Conservation (phyloP, 257 asterid species). For the Solanum pennellii region DNA sequence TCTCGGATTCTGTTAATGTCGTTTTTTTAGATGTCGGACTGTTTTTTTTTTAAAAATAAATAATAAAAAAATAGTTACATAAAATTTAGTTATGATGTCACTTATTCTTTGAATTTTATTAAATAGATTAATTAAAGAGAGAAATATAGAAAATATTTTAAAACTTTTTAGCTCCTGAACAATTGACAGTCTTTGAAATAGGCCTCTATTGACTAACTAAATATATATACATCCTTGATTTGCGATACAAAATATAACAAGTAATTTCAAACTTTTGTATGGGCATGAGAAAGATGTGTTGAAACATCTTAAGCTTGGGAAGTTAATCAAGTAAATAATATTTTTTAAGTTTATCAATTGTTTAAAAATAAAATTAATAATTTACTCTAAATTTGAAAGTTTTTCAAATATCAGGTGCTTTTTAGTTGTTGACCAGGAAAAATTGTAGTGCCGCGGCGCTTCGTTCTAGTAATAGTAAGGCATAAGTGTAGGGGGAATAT, state of each 20-base stretch:
- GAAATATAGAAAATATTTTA: too few species aligned
- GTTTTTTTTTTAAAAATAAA: too few species aligned
- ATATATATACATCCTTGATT: neutral
- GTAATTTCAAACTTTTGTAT: neutral
- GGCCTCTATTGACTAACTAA: too few species aligned
- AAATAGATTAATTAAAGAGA: too few species aligned
- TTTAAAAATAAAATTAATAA: too few species aligned
- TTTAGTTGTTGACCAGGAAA: neutral
- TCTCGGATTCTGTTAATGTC: neutral
- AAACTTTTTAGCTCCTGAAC: too few species aligned
- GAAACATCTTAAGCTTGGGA: neutral
- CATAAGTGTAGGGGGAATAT: neutral
- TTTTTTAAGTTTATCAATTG: too few species aligned
- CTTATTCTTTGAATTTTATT: neutral
- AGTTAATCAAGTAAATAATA: too few species aligned
- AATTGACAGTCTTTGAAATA: neutral
- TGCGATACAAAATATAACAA: neutral
- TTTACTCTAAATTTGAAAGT: neutral
- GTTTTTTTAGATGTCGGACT: too few species aligned
- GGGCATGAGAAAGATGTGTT: too few species aligned
- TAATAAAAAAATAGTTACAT: neutral
- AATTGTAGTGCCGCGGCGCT: neutral
- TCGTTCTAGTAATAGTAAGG: neutral
- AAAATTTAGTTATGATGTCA: neutral
- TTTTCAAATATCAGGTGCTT: neutral